Evolutionary conservation across 441 rosid genomes (phyloP).

Genomic region (Pelargonium cotyledonis): DNA sequence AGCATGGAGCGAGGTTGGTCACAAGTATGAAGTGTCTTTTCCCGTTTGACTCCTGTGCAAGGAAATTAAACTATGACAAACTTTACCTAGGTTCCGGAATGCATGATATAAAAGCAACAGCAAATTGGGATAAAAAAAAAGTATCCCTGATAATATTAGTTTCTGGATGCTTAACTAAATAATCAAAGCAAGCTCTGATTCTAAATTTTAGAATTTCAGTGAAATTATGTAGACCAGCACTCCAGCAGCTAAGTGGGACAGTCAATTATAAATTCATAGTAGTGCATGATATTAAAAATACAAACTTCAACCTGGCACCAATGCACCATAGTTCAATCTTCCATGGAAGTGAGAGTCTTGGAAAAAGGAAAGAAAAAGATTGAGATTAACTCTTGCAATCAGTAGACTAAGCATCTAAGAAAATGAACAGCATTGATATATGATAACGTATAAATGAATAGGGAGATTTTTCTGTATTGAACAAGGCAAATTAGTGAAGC

Average conservation of each 20-base stretch:
- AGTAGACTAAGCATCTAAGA: too few relatives aligned
- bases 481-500: slow-evolving; percentile 23
- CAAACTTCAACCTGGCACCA: background rate
- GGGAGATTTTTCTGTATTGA: too few relatives aligned
- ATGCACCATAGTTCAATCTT: background rate
- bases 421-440: too few relatives aligned
- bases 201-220: background rate
- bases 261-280: background rate
- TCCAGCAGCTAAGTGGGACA: background rate
- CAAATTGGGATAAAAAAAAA: too few relatives aligned
- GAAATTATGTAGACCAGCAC: background rate
- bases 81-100: slow-evolving; percentile 11
- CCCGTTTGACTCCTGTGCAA: slow-evolving; percentile 65
- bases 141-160: too few relatives aligned
- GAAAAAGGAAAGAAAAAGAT: background rate
- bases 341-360: background rate
- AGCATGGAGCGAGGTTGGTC: slow-evolving; percentile 90
- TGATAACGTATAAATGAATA: too few relatives aligned
- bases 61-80: slow-evolving; percentile 28
- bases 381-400: too few relatives aligned
- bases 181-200: too few relatives aligned
- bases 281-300: background rate
- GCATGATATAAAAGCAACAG: too few relatives aligned
- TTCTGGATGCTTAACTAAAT: too few relatives aligned
- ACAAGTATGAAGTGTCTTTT: slow-evolving; percentile 81